A percentile compares a stretch with the other conserved stretches of the same genome.
phyloP scores from a whole-genome alignment of 2,329 filamentous ascomycete genomes.

The Diaporthe velutina region DNA sequence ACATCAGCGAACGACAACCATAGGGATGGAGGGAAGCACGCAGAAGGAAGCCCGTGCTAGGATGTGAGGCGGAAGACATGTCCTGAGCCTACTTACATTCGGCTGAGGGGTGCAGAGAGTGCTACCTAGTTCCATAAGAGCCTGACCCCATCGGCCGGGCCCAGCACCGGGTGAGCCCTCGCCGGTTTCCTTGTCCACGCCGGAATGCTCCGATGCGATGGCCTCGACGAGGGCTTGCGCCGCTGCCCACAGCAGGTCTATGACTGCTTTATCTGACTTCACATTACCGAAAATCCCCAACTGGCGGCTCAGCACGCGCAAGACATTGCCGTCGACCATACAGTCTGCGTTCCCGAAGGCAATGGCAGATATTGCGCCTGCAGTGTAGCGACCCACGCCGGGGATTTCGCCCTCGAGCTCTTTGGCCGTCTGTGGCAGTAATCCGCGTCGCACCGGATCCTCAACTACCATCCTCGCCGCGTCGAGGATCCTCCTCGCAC shows the following conservation, averaged over 20 bases:
- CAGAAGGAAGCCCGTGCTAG: too few relatives aligned
- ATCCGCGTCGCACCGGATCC: constrained; percentile 56
- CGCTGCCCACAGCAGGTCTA: constrained; percentile 69
- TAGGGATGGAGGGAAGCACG: too few relatives aligned
- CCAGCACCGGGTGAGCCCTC: constrained; percentile 56
- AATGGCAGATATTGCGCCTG: constrained; percentile 72
- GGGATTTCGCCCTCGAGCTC: constrained; percentile 66
- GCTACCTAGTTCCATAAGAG: constrained; percentile 75
- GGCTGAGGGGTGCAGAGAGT: constrained; percentile 73
- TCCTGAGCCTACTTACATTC: constrained; percentile 45
- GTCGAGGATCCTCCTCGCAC: constrained; percentile 71
- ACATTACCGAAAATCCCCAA: constrained; percentile 68
- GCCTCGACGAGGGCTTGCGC: constrained; percentile 67
- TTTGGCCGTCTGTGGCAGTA: constrained; percentile 61
- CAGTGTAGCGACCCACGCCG: constrained; percentile 73
- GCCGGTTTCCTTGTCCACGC: constrained; percentile 34
- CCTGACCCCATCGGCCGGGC: constrained; percentile 74
- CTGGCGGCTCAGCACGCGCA: constrained; percentile 71
- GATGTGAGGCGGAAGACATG: too few relatives aligned
- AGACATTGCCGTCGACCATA: constrained; percentile 75
- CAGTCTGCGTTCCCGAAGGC: constrained; percentile 71
- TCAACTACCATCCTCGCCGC: constrained; percentile 65
- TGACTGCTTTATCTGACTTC: constrained; percentile 65
- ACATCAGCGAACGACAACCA: background rate
- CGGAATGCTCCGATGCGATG: constrained; percentile 56